phyloP scores from a whole-genome alignment of 148 eudicot genomes.

The Nepenthes mirabilis region DNA sequence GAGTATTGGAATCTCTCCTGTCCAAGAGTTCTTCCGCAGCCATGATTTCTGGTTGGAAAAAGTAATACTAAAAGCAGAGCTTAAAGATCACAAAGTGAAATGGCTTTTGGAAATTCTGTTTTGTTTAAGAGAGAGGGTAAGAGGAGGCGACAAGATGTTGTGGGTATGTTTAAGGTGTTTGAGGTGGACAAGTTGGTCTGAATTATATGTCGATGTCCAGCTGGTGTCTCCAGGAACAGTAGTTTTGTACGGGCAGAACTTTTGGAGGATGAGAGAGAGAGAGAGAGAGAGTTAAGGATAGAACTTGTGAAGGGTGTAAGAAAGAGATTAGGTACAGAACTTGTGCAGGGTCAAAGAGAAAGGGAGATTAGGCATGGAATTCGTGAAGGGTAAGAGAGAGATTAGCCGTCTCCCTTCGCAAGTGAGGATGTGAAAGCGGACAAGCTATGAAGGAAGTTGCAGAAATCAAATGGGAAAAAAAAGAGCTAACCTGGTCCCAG shows the following conservation, averaged over 20 bases:
- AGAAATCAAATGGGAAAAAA: too few relatives aligned
- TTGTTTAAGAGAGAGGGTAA: background rate
- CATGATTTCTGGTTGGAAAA: constrained; percentile 10
- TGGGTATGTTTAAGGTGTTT: constrained; percentile 4
- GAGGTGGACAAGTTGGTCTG: constrained; percentile 48
- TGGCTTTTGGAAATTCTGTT: background rate
- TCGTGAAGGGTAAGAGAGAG: too few relatives aligned
- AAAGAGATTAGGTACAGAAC: too few relatives aligned
- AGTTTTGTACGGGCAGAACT: constrained; percentile 25
- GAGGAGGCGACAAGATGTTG: constrained; percentile 5
- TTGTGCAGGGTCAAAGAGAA: too few relatives aligned
- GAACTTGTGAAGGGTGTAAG: too few relatives aligned
- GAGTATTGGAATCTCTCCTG: constrained; percentile 49
- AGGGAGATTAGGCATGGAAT: too few relatives aligned
- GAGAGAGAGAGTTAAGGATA: too few relatives aligned
- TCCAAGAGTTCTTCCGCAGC: constrained; percentile 15
- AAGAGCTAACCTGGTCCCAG: too few relatives aligned
- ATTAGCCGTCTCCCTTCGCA: too few relatives aligned
- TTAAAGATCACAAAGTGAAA: background rate
- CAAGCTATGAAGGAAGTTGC: too few relatives aligned
- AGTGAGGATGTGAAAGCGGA: too few relatives aligned
- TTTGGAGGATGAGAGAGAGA: constrained; percentile 23
- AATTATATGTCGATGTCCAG: constrained; percentile 12
- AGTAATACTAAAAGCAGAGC: background rate
- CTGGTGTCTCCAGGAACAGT: constrained; percentile 38